A percentile compares a stretch with the other conserved stretches of the same genome.
These are phyloP conservation scores for Niebla homalea DNA, from an alignment of 495 filamentous ascomycete genomes.

Conservation along the genomic window DNA sequence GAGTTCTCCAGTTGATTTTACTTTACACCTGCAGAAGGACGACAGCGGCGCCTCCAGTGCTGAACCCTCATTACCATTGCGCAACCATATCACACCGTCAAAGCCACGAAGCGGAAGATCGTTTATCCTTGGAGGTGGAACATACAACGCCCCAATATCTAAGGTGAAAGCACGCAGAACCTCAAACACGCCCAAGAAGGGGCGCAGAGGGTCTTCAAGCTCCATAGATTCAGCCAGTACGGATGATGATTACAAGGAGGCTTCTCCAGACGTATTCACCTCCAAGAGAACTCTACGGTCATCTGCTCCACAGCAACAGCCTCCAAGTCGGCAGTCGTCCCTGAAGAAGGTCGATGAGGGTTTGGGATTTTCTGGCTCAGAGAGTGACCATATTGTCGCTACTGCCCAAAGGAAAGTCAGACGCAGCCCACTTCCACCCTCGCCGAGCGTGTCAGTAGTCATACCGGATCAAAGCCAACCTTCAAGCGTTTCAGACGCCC, in stretches of 20 bases:
- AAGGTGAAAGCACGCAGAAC: background rate
- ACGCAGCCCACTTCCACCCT: background rate
- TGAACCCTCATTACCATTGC: background rate
- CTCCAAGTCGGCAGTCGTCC: background rate
- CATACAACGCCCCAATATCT: background rate
- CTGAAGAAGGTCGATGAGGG: background rate
- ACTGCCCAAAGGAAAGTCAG: background rate
- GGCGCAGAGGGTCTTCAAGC: background rate
- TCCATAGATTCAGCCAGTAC: background rate
- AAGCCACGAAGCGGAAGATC: background rate
- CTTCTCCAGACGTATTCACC: background rate
- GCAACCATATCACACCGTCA: background rate
- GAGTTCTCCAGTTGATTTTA: too few species aligned
- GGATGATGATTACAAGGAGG: background rate
- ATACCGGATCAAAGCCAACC: slow-evolving; percentile 11
- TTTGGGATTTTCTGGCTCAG: background rate
- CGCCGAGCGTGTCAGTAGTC: background rate
- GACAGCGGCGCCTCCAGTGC: background rate
- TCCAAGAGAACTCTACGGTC: background rate
- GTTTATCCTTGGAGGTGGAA: background rate
- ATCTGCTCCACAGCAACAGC: background rate
- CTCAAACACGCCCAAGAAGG: background rate
- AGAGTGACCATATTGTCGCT: background rate
- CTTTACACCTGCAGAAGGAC: too few species aligned
- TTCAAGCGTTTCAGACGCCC: slow-evolving; percentile 21